Evolutionary conservation across 148 eudicot species (phyloP).

Genomic region (Cornus suecica): DNA sequence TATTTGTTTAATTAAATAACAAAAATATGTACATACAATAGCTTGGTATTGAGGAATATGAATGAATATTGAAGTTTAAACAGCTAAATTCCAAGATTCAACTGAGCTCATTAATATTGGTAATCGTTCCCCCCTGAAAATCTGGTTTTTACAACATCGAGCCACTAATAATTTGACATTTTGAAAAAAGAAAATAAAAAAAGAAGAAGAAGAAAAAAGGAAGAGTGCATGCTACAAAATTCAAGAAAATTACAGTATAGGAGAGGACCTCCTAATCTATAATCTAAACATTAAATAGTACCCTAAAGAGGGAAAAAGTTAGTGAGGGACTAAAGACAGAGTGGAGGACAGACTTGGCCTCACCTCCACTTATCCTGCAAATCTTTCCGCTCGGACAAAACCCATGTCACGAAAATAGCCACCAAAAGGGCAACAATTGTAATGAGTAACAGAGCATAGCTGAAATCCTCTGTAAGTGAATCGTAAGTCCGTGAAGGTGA

Average conservation of each 20-base stretch:
- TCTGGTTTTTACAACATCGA: not conserved
- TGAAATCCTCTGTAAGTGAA: slow-evolving; percentile 95
- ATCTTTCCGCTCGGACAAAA: slow-evolving; percentile 87
- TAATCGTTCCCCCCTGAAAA: not conserved
- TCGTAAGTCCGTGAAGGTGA: slow-evolving; percentile 95
- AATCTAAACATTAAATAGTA: not conserved
- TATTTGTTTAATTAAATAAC: no score
- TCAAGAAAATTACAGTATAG: slow-evolving; percentile 3
- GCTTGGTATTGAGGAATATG: not conserved
- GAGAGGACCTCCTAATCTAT: not conserved
- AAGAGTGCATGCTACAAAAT: not conserved
- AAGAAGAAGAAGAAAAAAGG: not conserved
- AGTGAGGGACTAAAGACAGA: not conserved
- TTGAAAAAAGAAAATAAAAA: slow-evolving; percentile 3
- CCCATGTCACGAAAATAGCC: slow-evolving; percentile 86
- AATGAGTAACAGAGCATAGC: slow-evolving; percentile 83
- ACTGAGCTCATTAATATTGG: not conserved
- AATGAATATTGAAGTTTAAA: not conserved
- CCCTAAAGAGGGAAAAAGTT: not conserved
- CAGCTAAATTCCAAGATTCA: not conserved
- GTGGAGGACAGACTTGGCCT: slow-evolving; percentile 13
- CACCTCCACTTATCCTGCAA: slow-evolving; percentile 96
- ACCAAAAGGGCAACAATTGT: slow-evolving; percentile 79
- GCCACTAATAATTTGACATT: not conserved
- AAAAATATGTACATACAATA: no score